Percentiles rank a stretch among this genome's conserved stretches.
These are phyloP conservation scores for Ceratocystis diversiconidia DNA, from an alignment of 2,329 filamentous ascomycete genomes.

Conservation along the genomic window DNA sequence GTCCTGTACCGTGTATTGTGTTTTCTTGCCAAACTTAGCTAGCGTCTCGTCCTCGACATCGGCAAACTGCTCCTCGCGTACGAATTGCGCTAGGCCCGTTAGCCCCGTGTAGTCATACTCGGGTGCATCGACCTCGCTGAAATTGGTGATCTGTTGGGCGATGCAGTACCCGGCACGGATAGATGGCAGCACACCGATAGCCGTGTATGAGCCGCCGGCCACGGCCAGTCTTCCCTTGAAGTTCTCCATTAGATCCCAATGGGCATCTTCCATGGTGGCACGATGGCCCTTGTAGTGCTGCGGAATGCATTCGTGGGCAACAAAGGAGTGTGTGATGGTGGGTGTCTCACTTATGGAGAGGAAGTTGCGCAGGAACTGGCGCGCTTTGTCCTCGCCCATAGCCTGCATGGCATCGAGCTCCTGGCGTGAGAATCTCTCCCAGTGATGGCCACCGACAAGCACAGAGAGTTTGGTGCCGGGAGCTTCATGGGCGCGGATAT, in stretches of 20 bases:
- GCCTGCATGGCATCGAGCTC: constrained; percentile 52
- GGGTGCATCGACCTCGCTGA: constrained; percentile 14
- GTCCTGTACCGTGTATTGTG: not conserved
- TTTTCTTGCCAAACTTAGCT: constrained; percentile 7
- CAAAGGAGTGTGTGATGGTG: constrained; percentile 43
- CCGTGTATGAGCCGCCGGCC: constrained; percentile 40
- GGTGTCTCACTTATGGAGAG: constrained; percentile 34
- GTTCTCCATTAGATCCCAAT: constrained; percentile 37
- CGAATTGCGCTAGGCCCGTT: constrained; percentile 12
- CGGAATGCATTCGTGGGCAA: constrained; percentile 63
- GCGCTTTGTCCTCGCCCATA: constrained; percentile 53
- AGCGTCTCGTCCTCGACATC: constrained; percentile 4
- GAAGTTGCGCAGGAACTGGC: constrained; percentile 56
- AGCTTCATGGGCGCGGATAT: constrained; percentile 25
- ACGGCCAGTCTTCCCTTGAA: constrained; percentile 54
- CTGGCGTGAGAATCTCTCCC: constrained; percentile 46
- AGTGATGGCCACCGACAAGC: constrained; percentile 90
- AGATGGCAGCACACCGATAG: constrained; percentile 37
- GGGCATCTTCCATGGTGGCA: constrained; percentile 42
- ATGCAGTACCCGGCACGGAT: constrained; percentile 37
- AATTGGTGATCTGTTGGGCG: constrained; percentile 27
- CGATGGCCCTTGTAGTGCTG: constrained; percentile 77
- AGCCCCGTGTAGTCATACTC: constrained; percentile 27
- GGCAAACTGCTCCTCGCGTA: constrained; percentile 21
- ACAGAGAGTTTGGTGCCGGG: constrained; percentile 76